Evolutionary conservation across 1,284 basidiomycete genomes (phyloP).

Genomic region (Pyrrhoderma noxium): DNA sequence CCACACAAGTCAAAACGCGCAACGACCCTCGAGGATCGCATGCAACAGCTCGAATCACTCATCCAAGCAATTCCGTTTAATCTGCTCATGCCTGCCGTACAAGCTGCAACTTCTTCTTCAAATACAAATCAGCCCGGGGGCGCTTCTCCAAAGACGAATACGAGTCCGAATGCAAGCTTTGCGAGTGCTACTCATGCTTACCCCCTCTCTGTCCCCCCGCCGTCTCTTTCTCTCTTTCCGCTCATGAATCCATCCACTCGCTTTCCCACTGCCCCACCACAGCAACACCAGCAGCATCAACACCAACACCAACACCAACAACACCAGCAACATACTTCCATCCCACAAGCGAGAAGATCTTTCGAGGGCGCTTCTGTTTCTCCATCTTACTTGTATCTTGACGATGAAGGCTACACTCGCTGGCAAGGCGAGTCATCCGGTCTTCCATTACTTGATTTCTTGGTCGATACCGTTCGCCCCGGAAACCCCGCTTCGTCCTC

Average conservation of each 20-base stretch:
- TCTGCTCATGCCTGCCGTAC: slow-evolving; percentile 43
- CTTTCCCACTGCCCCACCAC: slow-evolving; percentile 46
- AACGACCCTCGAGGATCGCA: slow-evolving; percentile 72
- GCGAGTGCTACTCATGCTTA: slow-evolving; percentile 40
- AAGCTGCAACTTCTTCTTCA: slow-evolving; percentile 23
- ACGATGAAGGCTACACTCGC: slow-evolving; percentile 74
- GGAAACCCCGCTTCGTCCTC: slow-evolving; percentile 30
- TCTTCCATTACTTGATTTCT: slow-evolving; percentile 73
- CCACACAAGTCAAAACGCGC: slow-evolving; percentile 81
- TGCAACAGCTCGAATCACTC: slow-evolving; percentile 76
- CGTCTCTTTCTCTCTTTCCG: slow-evolving; percentile 65
- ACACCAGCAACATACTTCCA: slow-evolving; percentile 22
- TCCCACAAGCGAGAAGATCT: slow-evolving; percentile 29
- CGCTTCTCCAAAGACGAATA: slow-evolving; percentile 24
- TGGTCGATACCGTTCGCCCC: slow-evolving; percentile 51
- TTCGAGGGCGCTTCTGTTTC: slow-evolving; percentile 44
- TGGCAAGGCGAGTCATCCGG: slow-evolving; percentile 90
- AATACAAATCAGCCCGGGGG: slow-evolving; percentile 18
- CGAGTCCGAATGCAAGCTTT: slow-evolving; percentile 49
- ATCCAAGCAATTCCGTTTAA: slow-evolving; percentile 76
- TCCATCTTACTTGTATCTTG: slow-evolving; percentile 73
- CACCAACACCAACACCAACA: slow-evolving; percentile 9
- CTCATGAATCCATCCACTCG: slow-evolving; percentile 72
- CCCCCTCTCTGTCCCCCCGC: slow-evolving; percentile 66
- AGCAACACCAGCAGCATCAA: slow-evolving; percentile 28